Evolutionary conservation across 768 basidiomycete genomes (phyloP), one percentile per base, ranked within the genome.

Genomic region (Asterophora parasitica): DNA sequence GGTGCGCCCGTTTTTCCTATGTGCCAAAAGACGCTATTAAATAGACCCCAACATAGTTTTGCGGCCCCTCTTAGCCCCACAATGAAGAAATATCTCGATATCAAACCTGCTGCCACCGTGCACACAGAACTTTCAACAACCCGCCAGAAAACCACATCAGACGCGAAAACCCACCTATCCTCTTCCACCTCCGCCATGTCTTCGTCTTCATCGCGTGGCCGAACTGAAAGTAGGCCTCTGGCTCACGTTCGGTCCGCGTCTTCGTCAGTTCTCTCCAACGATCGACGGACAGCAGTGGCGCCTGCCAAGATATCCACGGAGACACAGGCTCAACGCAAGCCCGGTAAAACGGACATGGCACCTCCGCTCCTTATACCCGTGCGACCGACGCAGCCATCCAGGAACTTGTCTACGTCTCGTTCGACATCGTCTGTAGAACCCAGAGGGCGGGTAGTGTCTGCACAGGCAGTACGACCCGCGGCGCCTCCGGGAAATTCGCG

Each of bases 51-150:
- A 23, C 44, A 13, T 51, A 92, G 90, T 42, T 93, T 92, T 57
- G 73, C 76, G 13, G 72, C 71, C 3, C 88, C 88, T 11, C 72
- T 93, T 10, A 82, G 85, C 5, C 89, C 91, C 1, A 83, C 80
- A 2, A 81, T 81, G 32, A 83, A 78, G 57, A 89, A 86, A 64
- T 88, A 88, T 58, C 75, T 92, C 3, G 81, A 83, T 49, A 74
- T 78, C 46, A 69, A 69, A 44, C 17, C 60, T 20, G 12, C 43
- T 20, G 12, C 43, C 7, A 45, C 48, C 20, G 32, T 23, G 8
- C 32, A 56, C 42, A 55, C 58, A 28, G 55, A 55, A 26, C 51
- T 61, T 34, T 46, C 46, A 34, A 44, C 61, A 42, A 47, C 50
- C 16, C 28, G 50, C 20, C 19, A 50, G 36, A 35, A 37, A 32